Percentiles rank a stretch among this genome's conserved stretches.
Conservation (phyloP, 805 yeast species). For the Debaryomyces prosopidis region DNA sequence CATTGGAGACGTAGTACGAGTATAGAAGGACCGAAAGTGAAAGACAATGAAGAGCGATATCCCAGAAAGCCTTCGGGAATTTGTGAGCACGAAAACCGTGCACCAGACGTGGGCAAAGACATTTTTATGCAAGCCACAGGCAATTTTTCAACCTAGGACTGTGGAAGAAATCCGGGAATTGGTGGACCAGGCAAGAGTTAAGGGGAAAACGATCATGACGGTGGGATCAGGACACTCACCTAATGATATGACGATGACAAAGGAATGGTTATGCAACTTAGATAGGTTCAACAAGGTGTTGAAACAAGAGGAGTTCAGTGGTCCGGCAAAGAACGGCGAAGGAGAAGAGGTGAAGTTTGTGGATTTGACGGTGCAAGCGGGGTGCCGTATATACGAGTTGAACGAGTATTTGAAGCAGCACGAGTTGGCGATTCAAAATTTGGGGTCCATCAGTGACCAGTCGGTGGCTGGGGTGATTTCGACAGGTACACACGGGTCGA, state of each 20-base stretch:
- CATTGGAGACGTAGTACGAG: neutral
- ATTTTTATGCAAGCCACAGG: slow-evolving; percentile 71
- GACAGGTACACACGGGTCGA: slow-evolving; percentile 96
- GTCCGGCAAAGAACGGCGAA: slow-evolving; percentile 24
- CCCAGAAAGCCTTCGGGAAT: slow-evolving; percentile 32
- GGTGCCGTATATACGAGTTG: slow-evolving; percentile 74
- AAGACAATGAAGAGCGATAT: slow-evolving; percentile 10
- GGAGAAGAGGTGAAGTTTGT: slow-evolving; percentile 58
- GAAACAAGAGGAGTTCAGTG: slow-evolving; percentile 43
- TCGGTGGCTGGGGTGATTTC: slow-evolving; percentile 94
- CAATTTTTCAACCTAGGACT: slow-evolving; percentile 73
- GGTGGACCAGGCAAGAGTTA: slow-evolving; percentile 62
- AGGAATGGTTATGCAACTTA: slow-evolving; percentile 84
- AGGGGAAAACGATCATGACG: slow-evolving; percentile 68
- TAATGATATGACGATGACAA: slow-evolving; percentile 82
- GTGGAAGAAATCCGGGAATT: slow-evolving; percentile 68
- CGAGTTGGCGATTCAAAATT: slow-evolving; percentile 80
- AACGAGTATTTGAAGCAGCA: slow-evolving; percentile 62
- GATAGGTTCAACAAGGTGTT: slow-evolving; percentile 70
- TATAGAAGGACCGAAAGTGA: neutral
- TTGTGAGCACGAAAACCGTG: slow-evolving; percentile 39
- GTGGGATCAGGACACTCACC: slow-evolving; percentile 98
- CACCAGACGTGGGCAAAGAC: slow-evolving; percentile 93
- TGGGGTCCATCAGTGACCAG: slow-evolving; percentile 93
- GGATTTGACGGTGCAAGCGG: slow-evolving; percentile 94